A percentile compares a stretch with the other conserved stretches of the same genome.
Conservation (phyloP, 2,329 filamentous ascomycete genomes). For the Epichloe glyceriae region DNA sequence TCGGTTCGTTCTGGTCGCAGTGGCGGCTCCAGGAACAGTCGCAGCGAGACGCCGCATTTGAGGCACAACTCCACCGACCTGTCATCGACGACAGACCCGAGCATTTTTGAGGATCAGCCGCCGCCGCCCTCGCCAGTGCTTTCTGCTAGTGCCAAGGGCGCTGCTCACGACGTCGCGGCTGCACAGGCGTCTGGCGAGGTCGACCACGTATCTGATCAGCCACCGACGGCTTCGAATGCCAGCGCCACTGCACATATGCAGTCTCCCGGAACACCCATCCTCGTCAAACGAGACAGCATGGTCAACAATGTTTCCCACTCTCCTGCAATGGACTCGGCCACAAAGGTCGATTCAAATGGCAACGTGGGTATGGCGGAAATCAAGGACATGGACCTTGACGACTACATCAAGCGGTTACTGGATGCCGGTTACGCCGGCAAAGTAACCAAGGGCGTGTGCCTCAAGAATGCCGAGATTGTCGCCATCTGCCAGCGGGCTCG, state of each 20-base stretch:
- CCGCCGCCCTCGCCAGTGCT: constrained; percentile 67
- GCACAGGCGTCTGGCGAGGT: constrained; percentile 84
- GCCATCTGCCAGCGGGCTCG: constrained; percentile 83
- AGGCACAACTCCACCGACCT: constrained; percentile 29
- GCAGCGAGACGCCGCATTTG: constrained; percentile 30
- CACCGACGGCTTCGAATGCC: constrained; percentile 50
- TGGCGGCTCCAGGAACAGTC: constrained; percentile 31
- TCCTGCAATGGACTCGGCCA: constrained; percentile 29
- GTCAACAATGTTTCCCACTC: constrained; percentile 49
- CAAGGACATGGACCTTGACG: constrained; percentile 87
- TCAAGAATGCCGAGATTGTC: constrained; percentile 95
- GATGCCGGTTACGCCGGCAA: constrained; percentile 95
- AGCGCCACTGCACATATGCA: constrained; percentile 45
- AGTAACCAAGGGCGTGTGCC: constrained; percentile 90
- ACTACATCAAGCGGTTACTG: constrained; percentile 88
- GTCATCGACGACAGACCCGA: constrained; percentile 27
- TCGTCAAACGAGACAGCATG: constrained; percentile 66
- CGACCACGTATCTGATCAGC: constrained; percentile 84
- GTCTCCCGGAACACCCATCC: constrained; percentile 75
- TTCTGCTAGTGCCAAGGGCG: constrained; percentile 59
- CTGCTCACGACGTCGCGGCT: constrained; percentile 64
- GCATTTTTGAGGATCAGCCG: constrained; percentile 38
- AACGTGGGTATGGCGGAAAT: constrained; percentile 77
- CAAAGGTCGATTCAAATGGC: constrained; percentile 29
- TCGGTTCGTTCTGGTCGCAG: constrained; percentile 63